Base-by-base conservation (phyloP, 2,329 filamentous ascomycete species). In the Penicillium sp. region DNA sequence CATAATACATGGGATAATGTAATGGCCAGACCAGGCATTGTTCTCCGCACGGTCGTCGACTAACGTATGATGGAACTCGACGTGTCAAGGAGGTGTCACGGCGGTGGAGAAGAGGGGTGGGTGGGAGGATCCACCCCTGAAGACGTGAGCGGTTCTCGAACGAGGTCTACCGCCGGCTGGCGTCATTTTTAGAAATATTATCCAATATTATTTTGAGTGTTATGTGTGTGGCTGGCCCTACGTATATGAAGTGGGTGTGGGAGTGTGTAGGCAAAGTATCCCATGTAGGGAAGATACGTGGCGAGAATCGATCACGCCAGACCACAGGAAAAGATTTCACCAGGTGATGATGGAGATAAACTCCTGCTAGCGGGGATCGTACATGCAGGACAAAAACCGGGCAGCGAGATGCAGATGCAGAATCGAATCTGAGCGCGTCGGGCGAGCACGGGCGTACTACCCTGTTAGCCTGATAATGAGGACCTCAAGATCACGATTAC, bases 11-110 rank as follows among this genome's bases (percentile, higher is more conserved):
- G 14, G 31, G 13, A 10, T 33, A 33, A 33, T 14, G 13, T n/a
- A 11, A 7, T 13, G 9, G 14, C 31, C 13, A 33, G 31, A 33
- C 19, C 37, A 19, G 28, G 19, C 26, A 33, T 34, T 28, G 18
- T 37, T 16, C 18, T 37, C n/a, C 40, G 50, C 50, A 52, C 39
- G 36, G 49, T 23, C 40, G 24, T 34, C 39, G 28, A 5, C 33
- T 11, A 18, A 40, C 37, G 37, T 40, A 40, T 40, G 19, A 40
- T 26, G 19, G 37, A 40, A 50, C 52, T 61, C 44, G 47, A 59
- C 59, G 59, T 59, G 59, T 61, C 56, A 59, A 52, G 54, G 52
- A 51, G 55, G 56, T 59, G 59, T 61, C 59, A 59, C 40, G 33
- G 36, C n/a, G 21, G 57, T 52, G 57, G 48, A 21, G 36, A 33